Evolutionary conservation across 1,139 yeast genomes (phyloP).

Genomic region (Suhomyces anneliseae): DNA sequence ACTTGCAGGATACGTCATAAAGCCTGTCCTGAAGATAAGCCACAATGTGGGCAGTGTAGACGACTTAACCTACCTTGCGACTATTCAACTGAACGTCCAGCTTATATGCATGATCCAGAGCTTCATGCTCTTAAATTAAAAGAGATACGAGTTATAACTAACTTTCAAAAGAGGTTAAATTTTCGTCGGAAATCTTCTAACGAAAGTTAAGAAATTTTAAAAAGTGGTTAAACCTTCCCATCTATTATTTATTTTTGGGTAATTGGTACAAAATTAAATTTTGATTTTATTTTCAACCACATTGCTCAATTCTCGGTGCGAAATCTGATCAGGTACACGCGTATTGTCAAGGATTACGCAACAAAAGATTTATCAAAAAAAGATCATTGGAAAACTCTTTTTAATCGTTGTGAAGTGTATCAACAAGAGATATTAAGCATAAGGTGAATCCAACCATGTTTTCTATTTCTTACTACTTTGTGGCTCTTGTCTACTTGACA

Average conservation of each 20-base stretch:
- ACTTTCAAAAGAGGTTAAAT: conserved; percentile 27
- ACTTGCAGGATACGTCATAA: conserved; percentile 66
- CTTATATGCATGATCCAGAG: conserved; percentile 48
- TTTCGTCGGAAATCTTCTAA: conserved; percentile 5
- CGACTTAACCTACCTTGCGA: conserved; percentile 55
- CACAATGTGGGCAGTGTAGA: conserved; percentile 54
- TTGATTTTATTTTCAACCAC: too few species aligned
- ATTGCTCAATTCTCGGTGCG: conserved; percentile 3
- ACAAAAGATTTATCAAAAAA: neutral
- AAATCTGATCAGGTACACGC: conserved; percentile 6
- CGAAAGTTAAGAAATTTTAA: neutral
- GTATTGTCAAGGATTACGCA: conserved; percentile 1
- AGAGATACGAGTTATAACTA: conserved; percentile 46
- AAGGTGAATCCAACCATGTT: conserved; percentile 2
- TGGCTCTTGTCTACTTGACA: conserved; percentile 20
- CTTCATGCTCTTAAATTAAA: conserved; percentile 45
- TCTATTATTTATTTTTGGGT: too few species aligned
- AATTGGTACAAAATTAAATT: too few species aligned
- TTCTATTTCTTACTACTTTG: conserved; percentile 9
- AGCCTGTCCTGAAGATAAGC: conserved; percentile 63
- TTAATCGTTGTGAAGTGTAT: neutral
- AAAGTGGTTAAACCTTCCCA: too few species aligned
- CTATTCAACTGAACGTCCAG: conserved; percentile 53
- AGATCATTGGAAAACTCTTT: neutral
- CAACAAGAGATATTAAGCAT: neutral